A percentile compares a stretch with the other conserved stretches of the same genome.
Evolutionary conservation across 371 early-diverging fungal genomes (phyloP).

Genomic region (Rhizomucor miehei): DNA sequence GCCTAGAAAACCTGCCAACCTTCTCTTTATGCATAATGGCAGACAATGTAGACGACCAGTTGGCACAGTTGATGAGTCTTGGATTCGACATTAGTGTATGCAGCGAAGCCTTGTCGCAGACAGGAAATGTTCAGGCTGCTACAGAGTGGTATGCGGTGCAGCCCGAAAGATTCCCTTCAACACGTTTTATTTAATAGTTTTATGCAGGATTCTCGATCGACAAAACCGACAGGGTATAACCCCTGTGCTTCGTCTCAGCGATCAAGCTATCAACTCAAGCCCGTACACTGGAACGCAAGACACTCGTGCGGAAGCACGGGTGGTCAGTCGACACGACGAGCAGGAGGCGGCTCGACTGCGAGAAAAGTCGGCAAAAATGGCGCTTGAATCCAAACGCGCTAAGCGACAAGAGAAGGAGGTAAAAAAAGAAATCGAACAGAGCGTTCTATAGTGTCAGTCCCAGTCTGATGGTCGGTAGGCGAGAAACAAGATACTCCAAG

Average conservation of each 20-base stretch:
- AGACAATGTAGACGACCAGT: conserved; percentile 8
- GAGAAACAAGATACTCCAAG: conserved; percentile 10
- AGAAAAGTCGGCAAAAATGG: conserved; percentile 11
- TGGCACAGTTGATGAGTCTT: conserved; percentile 29
- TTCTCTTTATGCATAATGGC: too few species aligned
- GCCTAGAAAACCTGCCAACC: too few species aligned
- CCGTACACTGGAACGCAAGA: too few species aligned
- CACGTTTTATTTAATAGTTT: conserved; percentile 1
- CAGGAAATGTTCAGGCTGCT: conserved; percentile 26
- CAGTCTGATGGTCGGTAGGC: conserved; percentile 10
- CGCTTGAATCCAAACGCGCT: conserved; percentile 11
- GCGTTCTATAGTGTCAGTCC: too few species aligned
- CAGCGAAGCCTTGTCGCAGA: conserved; percentile 20
- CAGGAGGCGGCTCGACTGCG: conserved; percentile 8
- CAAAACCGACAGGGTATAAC: neutral
- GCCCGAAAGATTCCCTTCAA: conserved; percentile 10
- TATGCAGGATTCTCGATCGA: neutral
- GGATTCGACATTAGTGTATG: conserved; percentile 36
- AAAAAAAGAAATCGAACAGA: neutral
- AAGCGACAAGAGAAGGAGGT: conserved; percentile 20
- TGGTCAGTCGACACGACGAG: conserved; percentile 1
- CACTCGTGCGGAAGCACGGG: too few species aligned
- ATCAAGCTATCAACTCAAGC: too few species aligned
- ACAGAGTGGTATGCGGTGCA: conserved; percentile 26
- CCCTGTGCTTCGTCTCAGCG: too few species aligned